Conservation (phyloP, 108 stramenopile genomes). For the Nannochloropsis granulata region DNA sequence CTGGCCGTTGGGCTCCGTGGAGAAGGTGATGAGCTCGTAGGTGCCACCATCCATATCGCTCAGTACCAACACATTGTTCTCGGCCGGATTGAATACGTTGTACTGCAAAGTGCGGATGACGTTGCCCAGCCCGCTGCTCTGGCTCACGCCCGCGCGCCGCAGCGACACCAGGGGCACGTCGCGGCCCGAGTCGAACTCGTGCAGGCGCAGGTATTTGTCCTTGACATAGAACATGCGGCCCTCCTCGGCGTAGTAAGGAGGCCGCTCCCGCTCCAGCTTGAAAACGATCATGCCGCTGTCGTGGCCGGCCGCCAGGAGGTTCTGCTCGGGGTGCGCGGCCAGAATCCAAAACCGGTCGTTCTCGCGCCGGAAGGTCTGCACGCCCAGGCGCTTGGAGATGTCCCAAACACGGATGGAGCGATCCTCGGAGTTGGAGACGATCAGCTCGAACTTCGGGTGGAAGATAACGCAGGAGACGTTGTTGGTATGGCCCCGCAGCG, state of each 20-base stretch:
- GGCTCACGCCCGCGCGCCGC: conserved; percentile 49
- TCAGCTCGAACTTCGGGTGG: conserved; percentile 95
- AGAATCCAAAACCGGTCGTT: conserved; percentile 96
- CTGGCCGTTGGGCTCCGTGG: conserved; percentile 45
- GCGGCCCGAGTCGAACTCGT: conserved; percentile 67
- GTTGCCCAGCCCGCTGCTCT: conserved; percentile 56
- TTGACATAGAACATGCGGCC: conserved; percentile 75
- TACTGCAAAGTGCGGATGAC: conserved; percentile 75
- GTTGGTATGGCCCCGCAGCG: conserved; percentile 96
- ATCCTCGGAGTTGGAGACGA: conserved; percentile 95
- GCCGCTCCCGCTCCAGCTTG: conserved; percentile 93
- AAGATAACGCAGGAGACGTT: conserved; percentile 95
- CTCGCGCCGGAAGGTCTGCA: conserved; percentile 95
- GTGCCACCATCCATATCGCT: conserved; percentile 62
- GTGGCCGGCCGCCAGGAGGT: conserved; percentile 95
- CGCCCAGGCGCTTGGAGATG: conserved; percentile 86
- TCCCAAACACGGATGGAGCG: conserved; percentile 86
- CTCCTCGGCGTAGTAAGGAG: conserved; percentile 55
- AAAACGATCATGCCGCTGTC: conserved; percentile 99
- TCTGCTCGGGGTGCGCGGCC: conserved; percentile 77
- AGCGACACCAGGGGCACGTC: conserved; percentile 78
- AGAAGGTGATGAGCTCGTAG: conserved; percentile 86
- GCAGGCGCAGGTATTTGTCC: conserved; percentile 81
- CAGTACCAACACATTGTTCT: conserved; percentile 23
- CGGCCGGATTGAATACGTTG: conserved; percentile 79